Evolutionary conservation across 306 rosid genomes (phyloP), one percentile per base, ranked within the genome.

Genomic region (Cucurbita ficifolia): DNA sequence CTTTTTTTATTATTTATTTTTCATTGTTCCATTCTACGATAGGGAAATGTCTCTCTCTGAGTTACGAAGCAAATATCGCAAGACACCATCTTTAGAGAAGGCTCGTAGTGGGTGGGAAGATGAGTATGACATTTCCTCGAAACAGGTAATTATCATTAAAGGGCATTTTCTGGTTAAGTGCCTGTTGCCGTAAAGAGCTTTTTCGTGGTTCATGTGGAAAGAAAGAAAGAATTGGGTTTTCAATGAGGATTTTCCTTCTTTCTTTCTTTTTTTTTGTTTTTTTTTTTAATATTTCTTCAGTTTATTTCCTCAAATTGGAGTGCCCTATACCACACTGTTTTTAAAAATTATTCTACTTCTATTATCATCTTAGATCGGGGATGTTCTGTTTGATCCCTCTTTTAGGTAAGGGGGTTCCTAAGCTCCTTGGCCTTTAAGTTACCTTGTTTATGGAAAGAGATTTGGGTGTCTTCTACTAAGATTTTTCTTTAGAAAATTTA

Each of bases 31-130:
- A 11, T 54, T 73, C 17, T 36, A 54, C 5, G 21, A 58, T 73
- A 94, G 99, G 87, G 99, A 94, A 86, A 94, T 94, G 99, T 77
- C 87, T 80, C 92, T 89, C 79, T 70, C 91, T 49, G 99, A 94
- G 85, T 81, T 94, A 21, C 89, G 87, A 84, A 83, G 72, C 82
- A 94, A 94, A 82, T 94, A 94, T 78, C 84, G 92, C 59, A 94
- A 89, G 84, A 78, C 83, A 14, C 86, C 91, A 67, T 87, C 99
- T 40, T 57, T 88, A 53, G 99, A 89, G 78, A 94, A 91, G 85
- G 96, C 99, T 76, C 83, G 78, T 67, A 74, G 81, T 85, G 91
- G 96, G 67, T 94, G 99, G 99, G 88, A 86, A 85, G 97, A 88
- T 73, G 99, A 94, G 76, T 94, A 89, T 79, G 88, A 83, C 63